These are phyloP conservation scores for Dinochytrium kinnereticum DNA, from an alignment of 371 early-diverging fungal genomes.

Conservation along the genomic window DNA sequence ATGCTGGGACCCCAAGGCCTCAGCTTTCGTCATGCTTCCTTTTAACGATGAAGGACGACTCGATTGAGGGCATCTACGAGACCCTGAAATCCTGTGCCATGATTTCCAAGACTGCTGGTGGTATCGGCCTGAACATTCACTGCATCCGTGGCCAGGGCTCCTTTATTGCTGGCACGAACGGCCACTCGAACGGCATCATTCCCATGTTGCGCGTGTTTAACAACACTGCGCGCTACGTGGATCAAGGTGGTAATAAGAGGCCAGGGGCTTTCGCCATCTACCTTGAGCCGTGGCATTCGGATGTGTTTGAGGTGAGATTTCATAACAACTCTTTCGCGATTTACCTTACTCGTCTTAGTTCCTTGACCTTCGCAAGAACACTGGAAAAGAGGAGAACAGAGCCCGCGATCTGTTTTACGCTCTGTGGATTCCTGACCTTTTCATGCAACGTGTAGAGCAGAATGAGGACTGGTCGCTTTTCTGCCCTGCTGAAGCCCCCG, in stretches of 20 bases:
- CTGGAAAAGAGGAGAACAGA: slow-evolving; percentile 97
- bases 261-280: slow-evolving; percentile 99
- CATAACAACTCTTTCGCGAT: background rate
- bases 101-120: slow-evolving; percentile 99
- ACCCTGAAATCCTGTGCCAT: slow-evolving; percentile 96
- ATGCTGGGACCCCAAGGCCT: slow-evolving; percentile 95
- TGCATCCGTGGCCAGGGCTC: slow-evolving; percentile 87
- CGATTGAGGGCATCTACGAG: slow-evolving; percentile 98
- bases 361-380: slow-evolving; percentile 98
- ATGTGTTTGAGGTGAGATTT: slow-evolving; percentile 81
- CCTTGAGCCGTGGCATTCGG: slow-evolving; percentile 99
- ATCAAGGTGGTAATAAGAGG: slow-evolving; percentile 99
- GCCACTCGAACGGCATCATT: slow-evolving; percentile 96
- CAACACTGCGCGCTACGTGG: slow-evolving; percentile 98
- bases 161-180: slow-evolving; percentile 98
- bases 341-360: slow-evolving; percentile 57
- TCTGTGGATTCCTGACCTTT: slow-evolving; percentile 99
- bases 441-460: slow-evolving; percentile 97
- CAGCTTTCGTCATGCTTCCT: slow-evolving; percentile 98
- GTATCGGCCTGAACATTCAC: slow-evolving; percentile 96
- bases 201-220: slow-evolving; percentile 99
- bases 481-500: slow-evolving; percentile 97
- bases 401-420: slow-evolving; percentile 98
- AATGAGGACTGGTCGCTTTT: slow-evolving; percentile 97
- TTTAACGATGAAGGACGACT: slow-evolving; percentile 94